These are phyloP conservation scores for Amylocarpus encephaloides DNA, from an alignment of 2,329 filamentous ascomycete genomes.

Conservation along the genomic window DNA sequence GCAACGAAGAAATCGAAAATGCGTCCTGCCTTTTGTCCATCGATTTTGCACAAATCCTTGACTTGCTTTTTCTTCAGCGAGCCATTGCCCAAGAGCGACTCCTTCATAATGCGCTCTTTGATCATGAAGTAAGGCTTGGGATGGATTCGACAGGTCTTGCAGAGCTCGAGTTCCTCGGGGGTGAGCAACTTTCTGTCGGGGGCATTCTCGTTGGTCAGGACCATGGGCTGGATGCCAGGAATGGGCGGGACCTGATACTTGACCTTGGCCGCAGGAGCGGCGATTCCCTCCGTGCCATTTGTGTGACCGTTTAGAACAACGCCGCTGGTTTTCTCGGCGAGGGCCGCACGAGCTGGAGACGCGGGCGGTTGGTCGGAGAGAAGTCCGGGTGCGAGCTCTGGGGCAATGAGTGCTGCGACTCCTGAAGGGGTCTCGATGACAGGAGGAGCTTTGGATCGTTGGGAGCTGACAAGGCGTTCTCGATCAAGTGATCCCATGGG, in stretches of 20 bases:
- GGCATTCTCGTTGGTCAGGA: slow-evolving; percentile 50
- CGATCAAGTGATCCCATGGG: slow-evolving; percentile 81
- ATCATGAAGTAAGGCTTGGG: slow-evolving; percentile 94
- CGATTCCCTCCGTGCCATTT: slow-evolving; percentile 42
- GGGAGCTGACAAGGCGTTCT: slow-evolving; percentile 64
- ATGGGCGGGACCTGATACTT: slow-evolving; percentile 46
- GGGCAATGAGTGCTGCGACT: slow-evolving; percentile 68
- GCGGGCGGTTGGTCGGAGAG: slow-evolving; percentile 19
- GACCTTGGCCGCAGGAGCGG: slow-evolving; percentile 36
- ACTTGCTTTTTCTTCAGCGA: slow-evolving; percentile 90
- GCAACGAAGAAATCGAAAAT: slow-evolving; percentile 95
- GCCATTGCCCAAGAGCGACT: slow-evolving; percentile 84
- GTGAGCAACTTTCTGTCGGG: slow-evolving; percentile 82
- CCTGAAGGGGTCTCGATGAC: slow-evolving; percentile 65
- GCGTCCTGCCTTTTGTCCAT: slow-evolving; percentile 75
- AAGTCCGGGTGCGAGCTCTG: slow-evolving; percentile 63
- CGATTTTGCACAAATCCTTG: slow-evolving; percentile 76
- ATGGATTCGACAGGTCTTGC: slow-evolving; percentile 74
- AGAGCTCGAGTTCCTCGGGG: slow-evolving; percentile 78
- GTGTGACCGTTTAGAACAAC: slow-evolving; percentile 43
- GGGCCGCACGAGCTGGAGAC: slow-evolving; percentile 1
- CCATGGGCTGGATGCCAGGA: slow-evolving; percentile 37
- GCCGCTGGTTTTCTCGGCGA: slow-evolving; percentile 36
- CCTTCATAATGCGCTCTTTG: slow-evolving; percentile 86
- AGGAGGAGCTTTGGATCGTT: slow-evolving; percentile 60